Evolutionary conservation across 75 land plant species (phyloP).

Genomic region (Sequoia sempervirens): DNA sequence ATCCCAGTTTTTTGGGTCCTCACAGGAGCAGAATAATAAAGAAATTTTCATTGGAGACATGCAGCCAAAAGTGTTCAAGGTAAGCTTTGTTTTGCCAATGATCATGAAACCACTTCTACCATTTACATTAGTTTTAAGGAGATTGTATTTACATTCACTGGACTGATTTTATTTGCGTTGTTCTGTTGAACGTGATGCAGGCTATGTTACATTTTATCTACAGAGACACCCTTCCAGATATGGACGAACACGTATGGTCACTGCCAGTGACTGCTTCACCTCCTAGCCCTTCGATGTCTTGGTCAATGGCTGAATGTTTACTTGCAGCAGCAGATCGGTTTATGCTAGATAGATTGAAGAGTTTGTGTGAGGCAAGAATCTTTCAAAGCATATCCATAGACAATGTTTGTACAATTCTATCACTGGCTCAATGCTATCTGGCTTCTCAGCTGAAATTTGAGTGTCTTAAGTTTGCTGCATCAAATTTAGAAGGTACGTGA

Average conservation of each 20-base stretch:
- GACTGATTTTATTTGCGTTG: background rate
- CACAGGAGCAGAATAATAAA: slow-evolving; percentile 24
- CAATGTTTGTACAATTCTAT: slow-evolving; percentile 72
- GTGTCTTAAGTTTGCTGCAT: slow-evolving; percentile 62
- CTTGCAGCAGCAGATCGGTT: slow-evolving; percentile 69
- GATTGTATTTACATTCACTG: background rate
- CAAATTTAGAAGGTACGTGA: slow-evolving; percentile 49
- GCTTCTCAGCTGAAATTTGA: slow-evolving; percentile 63
- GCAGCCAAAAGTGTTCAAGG: slow-evolving; percentile 35
- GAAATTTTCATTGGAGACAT: slow-evolving; percentile 30
- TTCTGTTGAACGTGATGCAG: slow-evolving; percentile 26
- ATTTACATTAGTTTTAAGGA: background rate
- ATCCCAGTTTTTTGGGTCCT: slow-evolving; percentile 41
- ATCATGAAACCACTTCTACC: background rate
- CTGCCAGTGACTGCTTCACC: slow-evolving; percentile 39
- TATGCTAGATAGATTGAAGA: slow-evolving; percentile 53
- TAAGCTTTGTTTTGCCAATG: background rate
- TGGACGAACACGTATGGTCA: slow-evolving; percentile 41
- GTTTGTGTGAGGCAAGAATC: slow-evolving; percentile 59
- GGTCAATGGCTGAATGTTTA: slow-evolving; percentile 57
- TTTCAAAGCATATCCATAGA: slow-evolving; percentile 63
- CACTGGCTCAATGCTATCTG: slow-evolving; percentile 68
- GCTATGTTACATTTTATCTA: slow-evolving; percentile 72
- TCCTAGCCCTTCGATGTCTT: background rate
- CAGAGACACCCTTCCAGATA: slow-evolving; percentile 64